Evolutionary conservation across 1,284 basidiomycete species (phyloP).

Genomic region (Boletus mariae): DNA sequence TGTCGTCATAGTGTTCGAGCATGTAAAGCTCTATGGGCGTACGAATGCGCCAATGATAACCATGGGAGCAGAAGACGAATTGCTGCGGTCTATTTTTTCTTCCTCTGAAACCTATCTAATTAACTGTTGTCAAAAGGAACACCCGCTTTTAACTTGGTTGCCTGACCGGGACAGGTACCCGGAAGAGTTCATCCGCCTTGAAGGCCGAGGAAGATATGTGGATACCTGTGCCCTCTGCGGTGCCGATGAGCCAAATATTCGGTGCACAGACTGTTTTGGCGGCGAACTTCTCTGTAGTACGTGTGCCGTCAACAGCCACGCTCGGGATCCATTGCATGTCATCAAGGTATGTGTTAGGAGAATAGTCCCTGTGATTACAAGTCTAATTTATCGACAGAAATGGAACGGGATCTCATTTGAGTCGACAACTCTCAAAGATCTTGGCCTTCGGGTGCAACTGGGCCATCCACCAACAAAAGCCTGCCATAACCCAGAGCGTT

Average conservation of each 20-base stretch:
- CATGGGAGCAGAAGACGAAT: no score
- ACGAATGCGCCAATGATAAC: no score
- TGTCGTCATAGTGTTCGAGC: no score
- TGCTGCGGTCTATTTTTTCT: no score
- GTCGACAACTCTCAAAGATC: not conserved
- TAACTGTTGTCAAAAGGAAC: no score
- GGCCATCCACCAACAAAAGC: not conserved
- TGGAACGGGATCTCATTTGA: not conserved
- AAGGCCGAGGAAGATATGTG: no score
- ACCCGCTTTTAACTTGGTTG: no score
- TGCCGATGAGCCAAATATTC: not conserved
- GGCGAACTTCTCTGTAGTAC: not conserved
- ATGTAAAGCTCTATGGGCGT: no score
- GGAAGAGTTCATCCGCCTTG: no score
- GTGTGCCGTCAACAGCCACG: not conserved
- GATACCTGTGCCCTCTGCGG: no score
- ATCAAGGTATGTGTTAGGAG: not conserved
- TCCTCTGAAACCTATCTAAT: no score
- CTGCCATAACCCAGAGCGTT: not conserved
- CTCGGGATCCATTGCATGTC: not conserved
- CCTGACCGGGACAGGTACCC: no score
- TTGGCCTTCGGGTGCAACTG: not conserved
- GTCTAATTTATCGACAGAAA: not conserved
- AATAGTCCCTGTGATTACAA: not conserved
- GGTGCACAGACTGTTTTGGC: not conserved